Base-by-base conservation (phyloP, 352 stramenopile species). In the Pythium aquatile region DNA sequence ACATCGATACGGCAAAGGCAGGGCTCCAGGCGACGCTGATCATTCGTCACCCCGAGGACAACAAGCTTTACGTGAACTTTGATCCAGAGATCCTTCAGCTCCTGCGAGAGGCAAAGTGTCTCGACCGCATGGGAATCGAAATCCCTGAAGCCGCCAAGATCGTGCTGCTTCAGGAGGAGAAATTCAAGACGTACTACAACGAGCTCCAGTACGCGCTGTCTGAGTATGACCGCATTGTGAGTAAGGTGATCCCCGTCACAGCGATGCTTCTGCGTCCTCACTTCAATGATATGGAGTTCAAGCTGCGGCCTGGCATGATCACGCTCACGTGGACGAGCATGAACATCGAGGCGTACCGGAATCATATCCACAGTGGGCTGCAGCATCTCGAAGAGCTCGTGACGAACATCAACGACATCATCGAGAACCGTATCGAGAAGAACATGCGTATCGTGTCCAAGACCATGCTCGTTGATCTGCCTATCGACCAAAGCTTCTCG, bases 231-330 rank as follows among this genome's bases (percentile, higher is more conserved):
- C 96, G 96, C 24, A 97, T 99, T 53, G 93, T 98, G 20, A 93
- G 81, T 14, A 97, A 98, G 64, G 95, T 99, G 39, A 98, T 99
- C 63, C 97, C 97, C 0, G 96, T 99, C n/a, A 99, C 97, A 5
- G 94, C 96, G 2, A 96, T 98, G 83, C 77, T 98, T 1, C 68
- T 98, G 29, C 87, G 90, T n/a, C 96, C 97, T 5, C 96, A 99
- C 65, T 98, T 99, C 62, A 98, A 98, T 63, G 97, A 99, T 75
- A 98, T 99, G 94, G 97, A 99, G 75, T 98, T 98, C 81, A 99
- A 99, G 70, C 71, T 99, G 10, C 93, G 97, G 4, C 97, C 97
- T 3, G 97, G 97, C 17, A 99, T 99, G 96, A 98, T 98, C 68
- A 99, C 96, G n/a, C 78, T 99, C 5, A 99, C 97, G 5, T 99